Percentiles rank a stretch among this genome's conserved stretches.
Conservation (phyloP, 768 basidiomycete genomes). For the Rhodotorula toruloides region DNA sequence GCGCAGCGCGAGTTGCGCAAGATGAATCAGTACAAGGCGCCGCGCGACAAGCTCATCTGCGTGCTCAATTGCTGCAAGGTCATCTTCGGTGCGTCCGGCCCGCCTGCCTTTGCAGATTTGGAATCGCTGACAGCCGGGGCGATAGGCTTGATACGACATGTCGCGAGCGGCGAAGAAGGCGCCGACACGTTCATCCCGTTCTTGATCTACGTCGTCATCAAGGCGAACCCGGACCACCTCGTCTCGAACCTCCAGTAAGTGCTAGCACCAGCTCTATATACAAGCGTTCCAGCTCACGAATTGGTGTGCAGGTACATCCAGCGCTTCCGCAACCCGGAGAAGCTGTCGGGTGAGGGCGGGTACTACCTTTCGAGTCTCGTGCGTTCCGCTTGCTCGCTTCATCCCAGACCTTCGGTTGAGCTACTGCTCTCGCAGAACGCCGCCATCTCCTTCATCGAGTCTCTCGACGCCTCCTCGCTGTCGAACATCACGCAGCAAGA, state of each 20-base stretch:
- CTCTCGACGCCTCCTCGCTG: slow-evolving; percentile 90
- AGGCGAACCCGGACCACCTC: slow-evolving; percentile 87
- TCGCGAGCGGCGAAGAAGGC: slow-evolving; percentile 67
- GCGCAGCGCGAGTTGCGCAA: slow-evolving; percentile 66
- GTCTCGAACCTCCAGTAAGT: slow-evolving; percentile 87
- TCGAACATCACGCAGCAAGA: slow-evolving; percentile 91
- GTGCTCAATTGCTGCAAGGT: slow-evolving; percentile 97
- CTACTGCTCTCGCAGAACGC: slow-evolving; percentile 64
- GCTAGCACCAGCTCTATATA: not conserved
- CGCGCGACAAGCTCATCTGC: slow-evolving; percentile 95
- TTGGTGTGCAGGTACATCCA: slow-evolving; percentile 70
- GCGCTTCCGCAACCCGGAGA: slow-evolving; percentile 81
- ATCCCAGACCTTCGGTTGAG: not conserved
- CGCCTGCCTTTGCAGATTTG: not conserved
- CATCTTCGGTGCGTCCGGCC: slow-evolving; percentile 72
- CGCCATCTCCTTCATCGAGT: slow-evolving; percentile 94
- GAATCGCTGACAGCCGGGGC: not conserved
- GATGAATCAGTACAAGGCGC: slow-evolving; percentile 98
- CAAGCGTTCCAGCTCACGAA: not conserved
- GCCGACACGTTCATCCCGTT: slow-evolving; percentile 94
- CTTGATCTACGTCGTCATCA: slow-evolving; percentile 85
- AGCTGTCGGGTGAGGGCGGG: slow-evolving; percentile 88
- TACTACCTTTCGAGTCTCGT: slow-evolving; percentile 96
- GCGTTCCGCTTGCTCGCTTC: slow-evolving; percentile 42
- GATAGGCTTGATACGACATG: slow-evolving; percentile 79